Evolutionary conservation across 208 protist species (phyloP).

Genomic region (Phytomonas francai): DNA sequence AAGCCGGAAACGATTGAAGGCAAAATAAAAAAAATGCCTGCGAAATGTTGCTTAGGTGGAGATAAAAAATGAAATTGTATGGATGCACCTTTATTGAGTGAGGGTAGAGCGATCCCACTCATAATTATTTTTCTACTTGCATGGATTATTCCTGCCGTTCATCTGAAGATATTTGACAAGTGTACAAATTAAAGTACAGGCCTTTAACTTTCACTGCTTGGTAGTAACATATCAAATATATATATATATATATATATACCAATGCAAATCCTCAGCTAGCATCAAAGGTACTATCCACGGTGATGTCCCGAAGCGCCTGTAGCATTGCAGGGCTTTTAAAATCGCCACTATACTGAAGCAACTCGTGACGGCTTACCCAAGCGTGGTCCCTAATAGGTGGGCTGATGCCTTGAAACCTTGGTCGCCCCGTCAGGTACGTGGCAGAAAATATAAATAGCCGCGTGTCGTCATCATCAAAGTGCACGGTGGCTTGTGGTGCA

Average conservation of each 20-base stretch:
- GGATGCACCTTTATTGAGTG: not conserved
- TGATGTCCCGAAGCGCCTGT: conserved; percentile 59
- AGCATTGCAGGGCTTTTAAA: conserved; percentile 54
- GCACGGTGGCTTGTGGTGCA: conserved; percentile 62
- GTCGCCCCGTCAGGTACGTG: conserved; percentile 63
- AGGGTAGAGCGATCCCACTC: not conserved
- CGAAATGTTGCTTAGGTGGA: not conserved
- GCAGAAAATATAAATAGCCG: conserved; percentile 64
- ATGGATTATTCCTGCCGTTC: not conserved
- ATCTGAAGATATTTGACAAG: not conserved
- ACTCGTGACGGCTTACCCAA: conserved; percentile 66
- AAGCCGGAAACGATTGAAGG: not conserved
- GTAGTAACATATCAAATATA: not conserved
- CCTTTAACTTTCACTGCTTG: not conserved
- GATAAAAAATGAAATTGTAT: not conserved
- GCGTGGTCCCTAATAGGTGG: conserved; percentile 58
- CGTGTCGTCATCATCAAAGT: conserved; percentile 20
- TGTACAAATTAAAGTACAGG: not conserved
- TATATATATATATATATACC: no score
- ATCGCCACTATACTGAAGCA: conserved; percentile 50
- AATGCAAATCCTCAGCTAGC: not conserved
- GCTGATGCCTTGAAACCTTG: conserved; percentile 49
- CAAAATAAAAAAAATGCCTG: not conserved
- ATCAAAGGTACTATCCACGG: conserved; percentile 66
- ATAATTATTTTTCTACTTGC: not conserved